Conservation (phyloP, 164 flowering plant genomes). For the Cinnamomum micranthum region DNA sequence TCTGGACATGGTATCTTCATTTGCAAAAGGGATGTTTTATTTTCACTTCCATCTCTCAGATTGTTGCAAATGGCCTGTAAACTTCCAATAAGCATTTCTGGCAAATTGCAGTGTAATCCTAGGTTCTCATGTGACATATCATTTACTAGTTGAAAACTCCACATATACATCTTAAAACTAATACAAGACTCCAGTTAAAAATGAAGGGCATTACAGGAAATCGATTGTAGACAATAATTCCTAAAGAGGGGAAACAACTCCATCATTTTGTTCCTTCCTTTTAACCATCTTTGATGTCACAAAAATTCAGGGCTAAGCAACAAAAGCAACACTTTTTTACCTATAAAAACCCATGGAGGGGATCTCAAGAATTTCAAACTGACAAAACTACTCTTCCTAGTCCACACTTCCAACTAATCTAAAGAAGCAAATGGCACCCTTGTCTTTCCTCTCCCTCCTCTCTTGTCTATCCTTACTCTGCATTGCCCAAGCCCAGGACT, state of each 20-base stretch:
- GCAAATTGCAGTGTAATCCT: not conserved
- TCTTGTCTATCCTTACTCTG: slow-evolving; percentile 27
- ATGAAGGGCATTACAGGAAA: not conserved
- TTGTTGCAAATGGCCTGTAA: not conserved
- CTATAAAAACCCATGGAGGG: not conserved
- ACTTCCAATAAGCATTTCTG: not conserved
- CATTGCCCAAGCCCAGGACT: slow-evolving; percentile 24
- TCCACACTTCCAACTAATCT: slow-evolving; percentile 14
- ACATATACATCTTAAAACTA: no score
- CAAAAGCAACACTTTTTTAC: slow-evolving; percentile 13
- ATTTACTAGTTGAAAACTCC: not conserved
- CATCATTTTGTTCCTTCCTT: slow-evolving; percentile 15
- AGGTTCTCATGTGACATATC: not conserved
- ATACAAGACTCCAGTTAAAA: not conserved
- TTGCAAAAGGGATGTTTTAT: no score
- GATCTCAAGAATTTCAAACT: not conserved
- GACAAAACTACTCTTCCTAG: not conserved
- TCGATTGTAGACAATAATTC: not conserved
- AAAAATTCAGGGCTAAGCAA: slow-evolving; percentile 50
- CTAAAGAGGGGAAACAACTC: not conserved
- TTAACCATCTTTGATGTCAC: slow-evolving; percentile 8
- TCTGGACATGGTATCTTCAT: no score
- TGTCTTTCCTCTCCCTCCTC: slow-evolving; percentile 21
- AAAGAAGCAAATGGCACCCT: slow-evolving; percentile 14
- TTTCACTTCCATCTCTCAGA: not conserved